phyloP scores from a whole-genome alignment of 306 rosid species.

The Dicorynia guianensis region DNA sequence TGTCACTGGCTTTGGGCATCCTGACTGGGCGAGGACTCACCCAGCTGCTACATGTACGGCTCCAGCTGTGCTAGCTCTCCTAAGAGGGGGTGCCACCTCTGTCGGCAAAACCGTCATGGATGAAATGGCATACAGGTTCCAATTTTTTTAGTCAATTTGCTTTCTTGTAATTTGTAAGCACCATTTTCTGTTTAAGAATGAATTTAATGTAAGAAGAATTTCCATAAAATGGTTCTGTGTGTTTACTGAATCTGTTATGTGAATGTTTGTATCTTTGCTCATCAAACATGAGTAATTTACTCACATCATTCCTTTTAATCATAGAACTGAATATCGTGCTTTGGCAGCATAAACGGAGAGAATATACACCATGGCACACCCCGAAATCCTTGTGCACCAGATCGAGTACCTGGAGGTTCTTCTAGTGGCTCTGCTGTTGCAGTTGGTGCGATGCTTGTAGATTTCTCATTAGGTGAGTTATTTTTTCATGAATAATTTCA shows the following conservation, averaged over 20 bases:
- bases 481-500: background rate
- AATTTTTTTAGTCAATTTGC: background rate
- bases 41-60: slow-evolving; percentile 57
- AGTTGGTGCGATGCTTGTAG: slow-evolving; percentile 77
- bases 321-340: background rate
- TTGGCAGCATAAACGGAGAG: slow-evolving; percentile 69
- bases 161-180: background rate
- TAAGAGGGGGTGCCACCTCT: slow-evolving; percentile 58
- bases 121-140: slow-evolving; percentile 69
- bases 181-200: background rate
- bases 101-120: slow-evolving; percentile 68
- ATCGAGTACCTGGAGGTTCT: slow-evolving; percentile 75
- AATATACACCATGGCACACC: slow-evolving; percentile 77
- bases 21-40: slow-evolving; percentile 72
- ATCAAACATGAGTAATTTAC: slow-evolving; percentile 1
- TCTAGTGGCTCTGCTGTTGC: slow-evolving; percentile 86
- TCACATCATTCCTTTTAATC: background rate
- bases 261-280: background rate
- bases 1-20: slow-evolving; percentile 66
- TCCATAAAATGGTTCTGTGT: no score
- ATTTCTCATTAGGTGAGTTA: slow-evolving; percentile 73
- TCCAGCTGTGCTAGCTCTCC: slow-evolving; percentile 47
- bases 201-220: no score
- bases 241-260: no score
- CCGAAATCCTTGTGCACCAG: slow-evolving; percentile 60